phyloP scores from a whole-genome alignment of 305 asterid genomes.

The Fraxinus sp. region DNA sequence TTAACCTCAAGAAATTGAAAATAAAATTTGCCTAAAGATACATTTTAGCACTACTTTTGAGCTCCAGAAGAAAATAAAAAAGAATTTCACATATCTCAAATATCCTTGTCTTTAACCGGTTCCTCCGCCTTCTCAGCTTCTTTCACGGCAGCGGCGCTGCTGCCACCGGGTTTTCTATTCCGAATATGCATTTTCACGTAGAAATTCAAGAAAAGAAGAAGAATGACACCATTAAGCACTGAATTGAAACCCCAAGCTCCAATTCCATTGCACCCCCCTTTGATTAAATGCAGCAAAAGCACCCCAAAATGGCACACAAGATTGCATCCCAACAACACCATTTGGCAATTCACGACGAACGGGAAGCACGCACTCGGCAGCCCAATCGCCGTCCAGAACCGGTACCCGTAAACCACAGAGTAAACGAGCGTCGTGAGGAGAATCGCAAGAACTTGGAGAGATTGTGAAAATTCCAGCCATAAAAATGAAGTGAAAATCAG shows the following conservation, averaged over 20 bases:
- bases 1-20: background rate
- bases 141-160: background rate
- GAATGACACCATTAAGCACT: constrained; percentile 41
- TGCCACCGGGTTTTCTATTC: constrained; percentile 2
- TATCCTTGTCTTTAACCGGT: constrained; percentile 10
- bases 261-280: constrained; percentile 51
- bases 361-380: constrained; percentile 47
- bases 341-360: constrained; percentile 39
- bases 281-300: constrained; percentile 33
- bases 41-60: background rate
- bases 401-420: constrained; percentile 46
- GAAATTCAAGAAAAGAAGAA: constrained; percentile 38
- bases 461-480: constrained; percentile 52
- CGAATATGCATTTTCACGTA: constrained; percentile 30
- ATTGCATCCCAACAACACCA: constrained; percentile 38
- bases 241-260: constrained; percentile 50
- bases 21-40: background rate
- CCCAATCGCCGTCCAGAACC: constrained; percentile 57
- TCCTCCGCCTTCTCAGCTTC: background rate
- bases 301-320: constrained; percentile 44
- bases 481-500: constrained; percentile 40
- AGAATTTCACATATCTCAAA: background rate
- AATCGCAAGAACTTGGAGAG: constrained; percentile 46
- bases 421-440: constrained; percentile 35
- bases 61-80: background rate